phyloP scores from a whole-genome alignment of 805 yeast species.

The Lipomyces lipofer region DNA sequence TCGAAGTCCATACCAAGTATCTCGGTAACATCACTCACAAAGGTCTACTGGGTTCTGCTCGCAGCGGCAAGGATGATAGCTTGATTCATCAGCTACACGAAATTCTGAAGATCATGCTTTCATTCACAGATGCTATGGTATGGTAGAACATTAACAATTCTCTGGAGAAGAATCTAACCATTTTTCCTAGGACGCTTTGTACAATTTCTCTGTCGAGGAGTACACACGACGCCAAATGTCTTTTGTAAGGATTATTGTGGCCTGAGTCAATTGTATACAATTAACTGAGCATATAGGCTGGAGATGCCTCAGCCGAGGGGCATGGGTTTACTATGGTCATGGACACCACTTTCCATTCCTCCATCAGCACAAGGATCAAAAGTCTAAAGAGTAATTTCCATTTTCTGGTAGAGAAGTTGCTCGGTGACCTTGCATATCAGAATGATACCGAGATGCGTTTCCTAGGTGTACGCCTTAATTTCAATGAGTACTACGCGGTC shows the following conservation, averaged over 20 bases:
- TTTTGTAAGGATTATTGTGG: too few relatives aligned
- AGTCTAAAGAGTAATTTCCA: conserved; percentile 31
- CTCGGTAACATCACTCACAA: conserved; percentile 37
- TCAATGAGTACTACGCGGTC: conserved; percentile 39
- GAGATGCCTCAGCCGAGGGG: not conserved
- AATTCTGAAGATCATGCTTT: conserved; percentile 36
- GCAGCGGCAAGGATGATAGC: conserved; percentile 16
- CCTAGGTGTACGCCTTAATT: conserved; percentile 41
- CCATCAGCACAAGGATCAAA: conserved; percentile 24
- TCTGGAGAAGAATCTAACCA: not conserved
- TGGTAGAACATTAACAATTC: not conserved
- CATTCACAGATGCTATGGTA: conserved; percentile 32
- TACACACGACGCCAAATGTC: conserved; percentile 25
- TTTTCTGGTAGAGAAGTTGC: conserved; percentile 32
- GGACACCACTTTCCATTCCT: conserved; percentile 21
- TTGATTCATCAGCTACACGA: conserved; percentile 39
- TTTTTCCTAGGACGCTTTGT: conserved; percentile 23
- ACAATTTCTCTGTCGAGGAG: conserved; percentile 33
- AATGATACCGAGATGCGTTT: conserved; percentile 41
- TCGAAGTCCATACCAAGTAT: conserved; percentile 39
- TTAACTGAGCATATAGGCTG: too few relatives aligned
- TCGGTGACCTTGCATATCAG: conserved; percentile 35
- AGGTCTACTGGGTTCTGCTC: conserved; percentile 40
- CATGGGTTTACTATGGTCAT: not conserved
- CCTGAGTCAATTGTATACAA: not conserved